phyloP scores from a whole-genome alignment of 352 stramenopile genomes.

The Thalassiosira hispida region DNA sequence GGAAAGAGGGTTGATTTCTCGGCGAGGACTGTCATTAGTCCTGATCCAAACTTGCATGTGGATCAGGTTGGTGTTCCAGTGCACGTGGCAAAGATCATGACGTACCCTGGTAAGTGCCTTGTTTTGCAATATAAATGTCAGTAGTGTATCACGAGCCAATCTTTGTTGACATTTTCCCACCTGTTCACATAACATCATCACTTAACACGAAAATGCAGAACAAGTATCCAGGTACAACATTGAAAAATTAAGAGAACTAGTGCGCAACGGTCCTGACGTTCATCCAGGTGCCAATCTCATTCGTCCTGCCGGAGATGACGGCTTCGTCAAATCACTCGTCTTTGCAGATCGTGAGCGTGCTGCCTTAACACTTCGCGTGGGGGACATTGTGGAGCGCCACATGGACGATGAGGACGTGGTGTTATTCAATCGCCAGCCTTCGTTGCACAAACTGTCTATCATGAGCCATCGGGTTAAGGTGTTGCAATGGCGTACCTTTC shows the following conservation, averaged over 20 bases:
- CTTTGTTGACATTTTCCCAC: no score
- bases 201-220: constrained; percentile 36
- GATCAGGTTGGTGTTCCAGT: constrained; percentile 94
- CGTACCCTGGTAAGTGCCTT: constrained; percentile 92
- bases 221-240: constrained; percentile 97
- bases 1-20: constrained; percentile 99
- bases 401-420: constrained; percentile 99
- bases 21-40: constrained; percentile 98
- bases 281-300: constrained; percentile 96
- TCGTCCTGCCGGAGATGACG: constrained; percentile 64
- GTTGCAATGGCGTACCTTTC: constrained; percentile 97
- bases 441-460: constrained; percentile 99
- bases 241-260: constrained; percentile 92
- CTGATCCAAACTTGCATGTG: constrained; percentile 97
- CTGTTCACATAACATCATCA: background rate
- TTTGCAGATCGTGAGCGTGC: constrained; percentile 94
- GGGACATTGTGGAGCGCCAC: constrained; percentile 98
- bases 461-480: constrained; percentile 95
- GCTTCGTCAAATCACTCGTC: constrained; percentile 86
- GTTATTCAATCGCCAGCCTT: constrained; percentile 99
- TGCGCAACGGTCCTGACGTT: constrained; percentile 95
- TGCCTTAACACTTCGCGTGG: constrained; percentile 93
- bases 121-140: background rate
- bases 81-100: constrained; percentile 97
- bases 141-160: no score